A percentile compares a stretch with the other conserved stretches of the same genome.
These are phyloP conservation scores for Piper betle DNA, from an alignment of 164 flowering plant genomes.

Conservation along the genomic window DNA sequence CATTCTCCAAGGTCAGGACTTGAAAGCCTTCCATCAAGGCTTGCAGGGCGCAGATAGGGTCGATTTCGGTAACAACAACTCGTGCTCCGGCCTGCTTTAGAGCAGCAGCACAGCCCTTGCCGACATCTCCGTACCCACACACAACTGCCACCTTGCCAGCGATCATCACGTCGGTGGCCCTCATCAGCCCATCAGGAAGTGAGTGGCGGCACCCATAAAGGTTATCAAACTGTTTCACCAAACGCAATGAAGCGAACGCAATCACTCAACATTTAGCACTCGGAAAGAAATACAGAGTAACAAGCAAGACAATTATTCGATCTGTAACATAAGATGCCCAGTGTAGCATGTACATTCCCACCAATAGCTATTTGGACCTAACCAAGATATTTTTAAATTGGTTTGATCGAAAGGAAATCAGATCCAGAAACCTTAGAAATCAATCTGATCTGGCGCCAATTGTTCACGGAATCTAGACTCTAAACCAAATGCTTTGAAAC, in stretches of 20 bases:
- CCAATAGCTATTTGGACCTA: too few species aligned
- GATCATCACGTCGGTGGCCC: constrained; percentile 19
- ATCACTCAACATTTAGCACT: background rate
- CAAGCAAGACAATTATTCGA: too few species aligned
- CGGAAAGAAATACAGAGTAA: too few species aligned
- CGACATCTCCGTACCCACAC: constrained; percentile 19
- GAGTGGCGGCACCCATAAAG: constrained; percentile 21
- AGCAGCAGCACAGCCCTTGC: constrained; percentile 21
- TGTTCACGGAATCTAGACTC: too few species aligned
- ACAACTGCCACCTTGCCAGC: constrained; percentile 20
- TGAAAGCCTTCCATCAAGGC: constrained; percentile 25
- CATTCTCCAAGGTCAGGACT: constrained; percentile 21
- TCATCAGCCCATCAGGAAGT: constrained; percentile 20
- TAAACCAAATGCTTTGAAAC: too few species aligned
- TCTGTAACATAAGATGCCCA: too few species aligned
- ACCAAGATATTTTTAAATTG: too few species aligned
- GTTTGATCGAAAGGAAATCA: too few species aligned
- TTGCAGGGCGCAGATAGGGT: constrained; percentile 30
- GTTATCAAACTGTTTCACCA: constrained; percentile 11
- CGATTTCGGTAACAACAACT: constrained; percentile 24
- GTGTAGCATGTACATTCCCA: too few species aligned
- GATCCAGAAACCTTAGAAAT: too few species aligned
- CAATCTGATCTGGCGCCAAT: too few species aligned
- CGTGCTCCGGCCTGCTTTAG: constrained; percentile 20
- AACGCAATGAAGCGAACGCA: background rate